Base-by-base conservation (phyloP, 352 stramenopile species). In the Salisapilia sapeloensis region DNA sequence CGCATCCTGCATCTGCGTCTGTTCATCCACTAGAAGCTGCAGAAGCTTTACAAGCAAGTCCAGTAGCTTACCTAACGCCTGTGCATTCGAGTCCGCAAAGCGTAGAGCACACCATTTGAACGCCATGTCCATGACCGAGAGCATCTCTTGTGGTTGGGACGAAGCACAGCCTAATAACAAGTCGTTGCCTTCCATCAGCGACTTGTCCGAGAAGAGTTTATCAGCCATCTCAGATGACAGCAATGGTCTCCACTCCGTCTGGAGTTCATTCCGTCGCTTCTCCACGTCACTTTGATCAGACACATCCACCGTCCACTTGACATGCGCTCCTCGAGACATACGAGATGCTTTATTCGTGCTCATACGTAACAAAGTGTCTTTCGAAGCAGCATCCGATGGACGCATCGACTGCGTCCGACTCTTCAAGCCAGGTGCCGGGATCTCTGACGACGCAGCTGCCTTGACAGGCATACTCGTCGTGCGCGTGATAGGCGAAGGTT, bases 31-130 rank as follows among this genome's bases (percentile, higher is more conserved):
- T n/a, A 92, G 38, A 46, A 86, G 60, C 35, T 80, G 57, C 21
- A 92, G 82, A 9, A 92, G 49, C 33, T 81, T 79, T 6, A 87
- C 61, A 6, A 90, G 37, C 2, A 90, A 56, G 27, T 92, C 74
- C 2, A 92, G 48, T 20, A 92, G 34, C 24, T 89, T 89, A 1
- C 65, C 70, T 11, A 89, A 52, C 0, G 69, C 76, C 44, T 92
- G 74, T 11, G 89, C 76, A 27, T 92, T 92, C 36, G 89, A 89
- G 47, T 92, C 76, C 6, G 89, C 74, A 30, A 92, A 63, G 6
- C 76, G 70, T 9, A 92, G 53, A 4, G 60, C 67, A 17, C 64
- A 87, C 76, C 76, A 92, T 48, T 92, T 92, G 22, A 92, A 50
- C 9, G 89, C 54, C 17, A 82, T 47, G 44, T 92, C 76, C 18